A percentile compares a stretch with the other conserved stretches of the same genome.
Evolutionary conservation across 257 asterid genomes (phyloP).

Genomic region (Ligustrum vulgare): DNA sequence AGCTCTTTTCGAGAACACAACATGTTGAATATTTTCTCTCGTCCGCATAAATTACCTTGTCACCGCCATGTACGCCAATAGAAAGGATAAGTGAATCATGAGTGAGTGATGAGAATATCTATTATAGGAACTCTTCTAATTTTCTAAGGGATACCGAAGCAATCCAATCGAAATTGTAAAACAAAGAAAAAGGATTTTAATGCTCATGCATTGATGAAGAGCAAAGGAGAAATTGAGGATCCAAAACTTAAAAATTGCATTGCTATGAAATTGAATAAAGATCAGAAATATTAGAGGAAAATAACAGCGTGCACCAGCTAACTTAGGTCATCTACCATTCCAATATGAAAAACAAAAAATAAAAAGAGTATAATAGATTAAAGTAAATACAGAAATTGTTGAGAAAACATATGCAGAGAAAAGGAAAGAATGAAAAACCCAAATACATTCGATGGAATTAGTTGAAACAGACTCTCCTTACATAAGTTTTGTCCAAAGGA

Average conservation of each 20-base stretch:
- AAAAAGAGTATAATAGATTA: not conserved
- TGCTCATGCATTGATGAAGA: not conserved
- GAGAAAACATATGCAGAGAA: not conserved
- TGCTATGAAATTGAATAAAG: not conserved
- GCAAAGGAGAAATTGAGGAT: not conserved
- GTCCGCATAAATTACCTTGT: constrained; percentile 74
- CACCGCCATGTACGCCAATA: constrained; percentile 82
- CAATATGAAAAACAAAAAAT: not conserved
- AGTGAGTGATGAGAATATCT: constrained; percentile 53
- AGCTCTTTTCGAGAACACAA: constrained; percentile 62
- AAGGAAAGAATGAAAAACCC: not conserved
- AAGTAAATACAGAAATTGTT: not conserved
- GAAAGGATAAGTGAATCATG: constrained; percentile 90
- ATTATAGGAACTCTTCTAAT: constrained; percentile 40
- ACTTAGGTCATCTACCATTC: not conserved
- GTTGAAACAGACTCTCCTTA: too few species aligned
- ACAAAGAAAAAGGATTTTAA: not conserved
- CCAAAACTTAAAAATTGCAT: not conserved
- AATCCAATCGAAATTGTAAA: not conserved
- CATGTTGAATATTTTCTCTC: constrained; percentile 70
- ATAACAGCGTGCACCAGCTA: not conserved
- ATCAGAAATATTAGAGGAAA: constrained; percentile 6
- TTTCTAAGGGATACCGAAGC: not conserved
- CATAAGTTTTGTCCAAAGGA: too few species aligned
- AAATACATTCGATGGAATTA: too few species aligned